phyloP scores from a whole-genome alignment of 352 stramenopile species.

The Peronospora destructor region DNA sequence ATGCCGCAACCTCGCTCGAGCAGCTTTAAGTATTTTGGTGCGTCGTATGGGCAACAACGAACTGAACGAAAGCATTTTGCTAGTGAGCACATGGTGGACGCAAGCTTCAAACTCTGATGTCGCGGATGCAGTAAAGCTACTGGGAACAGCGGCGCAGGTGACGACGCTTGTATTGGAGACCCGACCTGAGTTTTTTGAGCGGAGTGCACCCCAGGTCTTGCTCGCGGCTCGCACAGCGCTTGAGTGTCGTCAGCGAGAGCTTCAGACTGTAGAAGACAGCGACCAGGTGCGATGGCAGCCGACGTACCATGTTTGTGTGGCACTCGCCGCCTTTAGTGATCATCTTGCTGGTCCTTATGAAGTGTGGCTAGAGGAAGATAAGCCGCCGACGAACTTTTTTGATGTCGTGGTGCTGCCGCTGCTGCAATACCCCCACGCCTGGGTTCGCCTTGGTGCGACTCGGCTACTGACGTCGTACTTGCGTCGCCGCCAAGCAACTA shows the following conservation, averaged over 20 bases:
- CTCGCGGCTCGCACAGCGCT: conserved; percentile 34
- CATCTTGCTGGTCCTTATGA: conserved; percentile 54
- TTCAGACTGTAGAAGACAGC: conserved; percentile 42
- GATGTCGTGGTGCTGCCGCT: conserved; percentile 47
- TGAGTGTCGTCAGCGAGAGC: conserved; percentile 24
- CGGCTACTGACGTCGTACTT: conserved; percentile 64
- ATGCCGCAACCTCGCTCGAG: conserved; percentile 80
- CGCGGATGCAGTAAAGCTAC: conserved; percentile 40
- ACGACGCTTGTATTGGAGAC: conserved; percentile 64
- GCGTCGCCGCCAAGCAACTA: conserved; percentile 36
- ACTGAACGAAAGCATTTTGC: conserved; percentile 84
- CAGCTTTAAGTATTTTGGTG: conserved; percentile 81
- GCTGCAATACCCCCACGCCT: conserved; percentile 68
- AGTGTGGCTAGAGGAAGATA: conserved; percentile 42
- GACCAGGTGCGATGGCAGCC: conserved; percentile 53
- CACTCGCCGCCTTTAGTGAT: conserved; percentile 60
- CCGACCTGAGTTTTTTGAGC: conserved; percentile 71
- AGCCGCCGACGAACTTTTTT: conserved; percentile 30
- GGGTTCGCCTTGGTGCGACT: conserved; percentile 59
- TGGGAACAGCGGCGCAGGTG: conserved; percentile 67
- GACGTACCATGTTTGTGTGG: conserved; percentile 52
- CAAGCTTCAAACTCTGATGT: conserved; percentile 33
- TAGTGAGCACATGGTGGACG: conserved; percentile 85
- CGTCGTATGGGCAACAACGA: conserved; percentile 86
- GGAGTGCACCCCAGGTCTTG: conserved; percentile 44